Percentiles rank a stretch among this genome's conserved stretches.
Evolutionary conservation across 2,329 filamentous ascomycete genomes (phyloP).

Genomic region (Claviceps sp.): DNA sequence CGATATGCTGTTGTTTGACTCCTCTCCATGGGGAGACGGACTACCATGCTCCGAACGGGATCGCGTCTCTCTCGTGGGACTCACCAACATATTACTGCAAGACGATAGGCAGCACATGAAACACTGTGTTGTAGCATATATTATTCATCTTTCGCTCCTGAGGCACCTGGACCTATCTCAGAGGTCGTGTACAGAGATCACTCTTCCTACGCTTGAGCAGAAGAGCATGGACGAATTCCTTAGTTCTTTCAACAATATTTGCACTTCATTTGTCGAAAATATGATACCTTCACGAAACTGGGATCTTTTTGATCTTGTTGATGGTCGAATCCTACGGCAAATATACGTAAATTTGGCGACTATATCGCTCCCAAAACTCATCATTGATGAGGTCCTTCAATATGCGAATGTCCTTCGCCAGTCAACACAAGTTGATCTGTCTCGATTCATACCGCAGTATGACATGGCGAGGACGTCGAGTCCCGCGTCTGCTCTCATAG

Average conservation of each 20-base stretch:
- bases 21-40: background rate
- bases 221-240: background rate
- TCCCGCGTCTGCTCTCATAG: background rate
- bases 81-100: background rate
- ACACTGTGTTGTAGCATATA: background rate
- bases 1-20: background rate
- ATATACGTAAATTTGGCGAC: background rate
- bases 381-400: background rate
- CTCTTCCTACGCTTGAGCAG: background rate
- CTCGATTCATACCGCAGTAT: background rate
- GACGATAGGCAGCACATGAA: background rate
- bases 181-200: background rate
- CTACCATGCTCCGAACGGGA: background rate
- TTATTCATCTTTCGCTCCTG: background rate
- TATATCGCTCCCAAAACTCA: background rate
- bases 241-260: background rate
- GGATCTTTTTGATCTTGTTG: background rate
- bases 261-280: background rate
- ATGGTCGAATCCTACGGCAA: background rate
- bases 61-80: background rate
- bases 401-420: background rate
- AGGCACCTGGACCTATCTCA: background rate
- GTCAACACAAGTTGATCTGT: background rate
- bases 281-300: background rate
- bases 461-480: background rate